Conservation (phyloP, 352 stramenopile species). For the Phytophthora kernoviae region DNA sequence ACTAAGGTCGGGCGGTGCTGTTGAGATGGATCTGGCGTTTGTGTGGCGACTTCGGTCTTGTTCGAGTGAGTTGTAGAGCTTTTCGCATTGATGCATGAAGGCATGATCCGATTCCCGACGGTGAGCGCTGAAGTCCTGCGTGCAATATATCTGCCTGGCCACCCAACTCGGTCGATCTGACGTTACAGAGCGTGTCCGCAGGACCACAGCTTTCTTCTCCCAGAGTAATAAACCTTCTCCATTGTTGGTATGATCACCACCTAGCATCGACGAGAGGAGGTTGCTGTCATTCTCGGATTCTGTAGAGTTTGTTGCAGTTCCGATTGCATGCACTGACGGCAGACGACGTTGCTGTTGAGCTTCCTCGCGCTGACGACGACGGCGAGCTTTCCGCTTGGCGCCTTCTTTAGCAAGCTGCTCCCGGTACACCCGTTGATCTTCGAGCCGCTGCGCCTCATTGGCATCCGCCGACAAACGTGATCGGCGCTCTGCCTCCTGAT, state of each 20-base stretch:
- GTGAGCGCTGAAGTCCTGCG: constrained; percentile 5
- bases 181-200: constrained; percentile 4
- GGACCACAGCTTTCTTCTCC: constrained; percentile 25
- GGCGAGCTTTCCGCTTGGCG: constrained; percentile 45
- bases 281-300: constrained; percentile 8
- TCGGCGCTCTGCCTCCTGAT: constrained; percentile 35
- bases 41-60: constrained; percentile 12
- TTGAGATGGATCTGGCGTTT: constrained; percentile 9
- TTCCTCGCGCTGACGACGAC: constrained; percentile 36
- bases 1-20: background rate
- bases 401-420: constrained; percentile 47
- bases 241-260: constrained; percentile 1
- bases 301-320: background rate
- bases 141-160: constrained; percentile 24
- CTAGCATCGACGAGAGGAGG: background rate
- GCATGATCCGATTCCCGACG: constrained; percentile 15
- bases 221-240: constrained; percentile 22
- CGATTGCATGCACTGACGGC: constrained; percentile 11
- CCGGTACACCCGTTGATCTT: constrained; percentile 59
- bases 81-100: constrained; percentile 27
- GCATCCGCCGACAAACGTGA: constrained; percentile 33
- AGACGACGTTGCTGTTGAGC: constrained; percentile 13
- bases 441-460: constrained; percentile 44
- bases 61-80: constrained; percentile 25
- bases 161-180: constrained; percentile 19